Conservation (phyloP, 2,329 filamentous ascomycete genomes). For the Cordyceps javanica region DNA sequence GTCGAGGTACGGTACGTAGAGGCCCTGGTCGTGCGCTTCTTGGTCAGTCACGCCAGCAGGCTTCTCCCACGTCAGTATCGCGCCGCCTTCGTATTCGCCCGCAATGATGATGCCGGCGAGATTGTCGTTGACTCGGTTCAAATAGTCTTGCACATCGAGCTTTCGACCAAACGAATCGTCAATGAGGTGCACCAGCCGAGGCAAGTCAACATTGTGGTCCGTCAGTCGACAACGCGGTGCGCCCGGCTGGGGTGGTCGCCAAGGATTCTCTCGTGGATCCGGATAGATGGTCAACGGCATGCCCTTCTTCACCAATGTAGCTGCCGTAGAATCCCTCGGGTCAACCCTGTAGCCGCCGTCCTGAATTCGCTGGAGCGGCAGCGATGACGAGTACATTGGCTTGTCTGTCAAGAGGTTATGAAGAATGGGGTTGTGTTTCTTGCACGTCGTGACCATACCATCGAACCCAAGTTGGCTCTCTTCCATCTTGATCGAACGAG, state of each 20-base stretch:
- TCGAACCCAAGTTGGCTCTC: constrained; percentile 47
- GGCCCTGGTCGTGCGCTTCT: constrained; percentile 45
- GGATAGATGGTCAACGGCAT: constrained; percentile 85
- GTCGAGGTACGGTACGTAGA: constrained; percentile 87
- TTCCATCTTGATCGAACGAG: constrained; percentile 27
- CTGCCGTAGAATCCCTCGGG: constrained; percentile 32
- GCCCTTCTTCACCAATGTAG: constrained; percentile 84
- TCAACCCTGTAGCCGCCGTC: constrained; percentile 28
- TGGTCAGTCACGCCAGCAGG: constrained; percentile 55
- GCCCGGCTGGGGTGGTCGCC: constrained; percentile 59
- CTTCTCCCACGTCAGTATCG: constrained; percentile 89
- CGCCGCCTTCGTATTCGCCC: constrained; percentile 92
- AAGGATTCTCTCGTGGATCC: constrained; percentile 61
- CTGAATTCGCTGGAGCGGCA: constrained; percentile 64
- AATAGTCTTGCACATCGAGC: constrained; percentile 76
- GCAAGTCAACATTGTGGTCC: constrained; percentile 75
- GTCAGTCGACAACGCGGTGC: constrained; percentile 61
- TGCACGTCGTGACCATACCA: constrained; percentile 47
- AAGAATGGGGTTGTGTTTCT: constrained; percentile 73
- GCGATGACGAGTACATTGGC: constrained; percentile 82
- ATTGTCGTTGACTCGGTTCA: constrained; percentile 70
- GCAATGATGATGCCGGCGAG: constrained; percentile 91
- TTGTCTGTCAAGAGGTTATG: constrained; percentile 96
- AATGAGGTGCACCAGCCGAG: constrained; percentile 77
- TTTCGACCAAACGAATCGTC: constrained; percentile 88